Base-by-base conservation (phyloP, 2,329 filamentous ascomycete genomes). In the Neonectria ditissima region DNA sequence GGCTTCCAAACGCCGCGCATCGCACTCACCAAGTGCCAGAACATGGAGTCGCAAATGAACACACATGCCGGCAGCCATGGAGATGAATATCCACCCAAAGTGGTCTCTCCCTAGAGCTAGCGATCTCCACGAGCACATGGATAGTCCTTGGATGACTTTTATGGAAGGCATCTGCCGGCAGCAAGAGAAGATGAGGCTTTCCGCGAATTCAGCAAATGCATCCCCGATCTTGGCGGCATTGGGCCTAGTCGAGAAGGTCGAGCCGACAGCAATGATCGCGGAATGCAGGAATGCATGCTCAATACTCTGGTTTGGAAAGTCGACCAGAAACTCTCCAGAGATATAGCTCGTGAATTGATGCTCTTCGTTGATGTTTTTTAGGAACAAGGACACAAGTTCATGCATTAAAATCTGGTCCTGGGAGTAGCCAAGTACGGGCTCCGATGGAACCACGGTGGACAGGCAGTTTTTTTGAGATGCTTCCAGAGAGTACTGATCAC, bases 81-180 rank as follows among this genome's bases (percentile, higher is more conserved):
- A 58, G 28, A 58, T 58, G n/a, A 58, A 52, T n/a, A 51, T 58
- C 37, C 47, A 52, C 2, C 55, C 55, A 24, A 58, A 58, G 13
- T 52, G 37, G 26, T 58, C 45, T 34, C 47, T 52, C 0, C 55
- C 37, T 26, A 52, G 13, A 3, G 55, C 47, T 6, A 52, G 20
- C 18, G 47, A 52, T 43, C 55, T n/a, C 37, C 47, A 51, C 8
- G 55, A 58, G 5, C n/a, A 58, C 55, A 52, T 58, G 5, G 37
- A 58, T 7, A 58, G 16, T 2, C 55, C 55, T 28, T 52, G 55
- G 4, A 58, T 58, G 22, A 52, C 47, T 9, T 58, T 58, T 26
- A 52, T 37, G 1, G 34, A 51, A 16, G 55, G 47, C 5, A 30
- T 45, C 26, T 44, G 55, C 11, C 45, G 45, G 5, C 26, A 52